phyloP scores from a whole-genome alignment of 2,329 filamentous ascomycete genomes.

The Diplodia intermedia region DNA sequence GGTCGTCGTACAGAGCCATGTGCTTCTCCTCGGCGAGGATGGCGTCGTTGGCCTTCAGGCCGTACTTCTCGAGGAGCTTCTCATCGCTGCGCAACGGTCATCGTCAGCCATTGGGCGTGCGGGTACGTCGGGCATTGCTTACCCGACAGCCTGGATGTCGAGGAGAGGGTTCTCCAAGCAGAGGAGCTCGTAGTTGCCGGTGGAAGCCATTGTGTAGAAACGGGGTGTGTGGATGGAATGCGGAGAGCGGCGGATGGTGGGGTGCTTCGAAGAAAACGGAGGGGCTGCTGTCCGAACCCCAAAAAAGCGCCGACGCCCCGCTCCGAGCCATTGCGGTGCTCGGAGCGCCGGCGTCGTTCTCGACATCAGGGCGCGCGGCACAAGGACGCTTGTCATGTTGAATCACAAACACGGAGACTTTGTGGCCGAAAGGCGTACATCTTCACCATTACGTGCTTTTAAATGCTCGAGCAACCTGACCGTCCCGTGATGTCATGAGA shows the following conservation, averaged over 20 bases:
- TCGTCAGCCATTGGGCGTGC: constrained; percentile 32
- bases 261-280: constrained; percentile 29
- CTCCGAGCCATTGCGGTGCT: constrained; percentile 21
- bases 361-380: background rate
- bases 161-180: constrained; percentile 98
- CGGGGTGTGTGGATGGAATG: constrained; percentile 10
- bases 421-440: background rate
- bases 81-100: constrained; percentile 67
- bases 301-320: constrained; percentile 24
- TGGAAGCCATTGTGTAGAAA: constrained; percentile 68
- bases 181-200: constrained; percentile 85
- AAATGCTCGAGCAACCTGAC: background rate
- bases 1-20: constrained; percentile 86
- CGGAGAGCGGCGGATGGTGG: constrained; percentile 19
- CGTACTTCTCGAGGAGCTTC: constrained; percentile 88
- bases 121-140: constrained; percentile 40
- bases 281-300: constrained; percentile 22
- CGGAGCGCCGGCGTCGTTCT: constrained; percentile 13
- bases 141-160: constrained; percentile 87
- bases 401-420: background rate
- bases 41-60: constrained; percentile 93
- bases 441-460: constrained; percentile 1
- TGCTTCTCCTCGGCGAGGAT: constrained; percentile 96
- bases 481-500: constrained; percentile 24
- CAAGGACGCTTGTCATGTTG: constrained; percentile 10